Conservation (phyloP, 2,329 filamentous ascomycete genomes). For the Aaosphaeria arxii region DNA sequence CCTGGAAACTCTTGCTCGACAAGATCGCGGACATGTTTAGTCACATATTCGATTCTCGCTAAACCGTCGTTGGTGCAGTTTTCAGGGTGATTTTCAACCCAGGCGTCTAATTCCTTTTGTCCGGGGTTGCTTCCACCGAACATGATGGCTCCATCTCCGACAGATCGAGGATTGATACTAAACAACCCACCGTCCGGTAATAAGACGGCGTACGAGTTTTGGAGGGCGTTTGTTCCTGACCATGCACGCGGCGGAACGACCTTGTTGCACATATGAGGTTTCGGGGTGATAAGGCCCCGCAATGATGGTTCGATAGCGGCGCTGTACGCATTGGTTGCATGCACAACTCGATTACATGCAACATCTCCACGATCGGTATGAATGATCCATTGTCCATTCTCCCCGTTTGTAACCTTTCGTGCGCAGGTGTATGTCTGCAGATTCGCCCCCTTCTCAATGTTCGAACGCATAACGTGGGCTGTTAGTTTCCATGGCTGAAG, state of each 20-base stretch:
- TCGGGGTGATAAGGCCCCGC: conserved; percentile 20
- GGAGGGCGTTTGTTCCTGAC: conserved; percentile 16
- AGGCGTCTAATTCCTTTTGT: conserved; percentile 26
- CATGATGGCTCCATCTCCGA: conserved; percentile 28
- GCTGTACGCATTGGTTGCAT: conserved; percentile 25
- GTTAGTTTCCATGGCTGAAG: conserved; percentile 27
- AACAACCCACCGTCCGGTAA: conserved; percentile 25
- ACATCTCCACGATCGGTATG: conserved; percentile 17
- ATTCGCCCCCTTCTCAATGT: conserved; percentile 15
- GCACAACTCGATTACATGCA: conserved; percentile 16
- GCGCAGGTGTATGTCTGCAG: conserved; percentile 21
- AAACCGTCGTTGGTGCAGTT: conserved; percentile 28
- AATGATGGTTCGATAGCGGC: conserved; percentile 19
- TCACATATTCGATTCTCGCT: conserved; percentile 20
- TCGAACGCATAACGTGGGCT: conserved; percentile 22
- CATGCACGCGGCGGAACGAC: conserved; percentile 16
- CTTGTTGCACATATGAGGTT: conserved; percentile 26
- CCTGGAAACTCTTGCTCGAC: conserved; percentile 22
- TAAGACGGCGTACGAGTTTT: conserved; percentile 33
- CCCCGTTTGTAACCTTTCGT: conserved; percentile 3
- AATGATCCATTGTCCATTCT: conserved; percentile 12
- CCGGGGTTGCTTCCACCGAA: conserved; percentile 33
- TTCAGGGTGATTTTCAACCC: conserved; percentile 26
- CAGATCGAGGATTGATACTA: conserved; percentile 32
- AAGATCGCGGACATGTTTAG: conserved; percentile 19